These are phyloP conservation scores for Zygnema cylindricum DNA, from an alignment of 139 green algal genomes.

Conservation along the genomic window DNA sequence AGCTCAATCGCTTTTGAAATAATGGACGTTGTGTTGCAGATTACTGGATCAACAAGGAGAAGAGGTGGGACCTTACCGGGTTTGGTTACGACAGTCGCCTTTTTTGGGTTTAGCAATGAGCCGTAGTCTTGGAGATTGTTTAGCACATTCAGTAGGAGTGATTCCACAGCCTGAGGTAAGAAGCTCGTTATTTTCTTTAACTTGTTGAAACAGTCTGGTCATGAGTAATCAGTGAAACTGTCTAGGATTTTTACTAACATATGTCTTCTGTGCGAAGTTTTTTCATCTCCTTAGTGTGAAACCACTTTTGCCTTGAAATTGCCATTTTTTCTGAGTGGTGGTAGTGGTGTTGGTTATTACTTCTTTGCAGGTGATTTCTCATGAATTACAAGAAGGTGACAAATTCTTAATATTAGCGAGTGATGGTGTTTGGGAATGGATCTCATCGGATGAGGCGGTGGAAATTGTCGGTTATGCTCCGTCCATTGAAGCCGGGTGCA, in stretches of 20 bases:
- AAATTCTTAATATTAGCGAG: constrained; percentile 84
- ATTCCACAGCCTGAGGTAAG: constrained; percentile 63
- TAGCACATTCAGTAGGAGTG: constrained; percentile 70
- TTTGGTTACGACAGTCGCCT: constrained; percentile 66
- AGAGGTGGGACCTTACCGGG: constrained; percentile 65
- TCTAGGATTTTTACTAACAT: not conserved
- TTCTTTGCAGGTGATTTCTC: constrained; percentile 31
- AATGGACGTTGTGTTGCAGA: too few species aligned
- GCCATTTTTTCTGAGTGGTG: too few species aligned
- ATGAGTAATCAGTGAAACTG: not conserved
- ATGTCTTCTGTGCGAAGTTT: not conserved
- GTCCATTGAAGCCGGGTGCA: constrained; percentile 26
- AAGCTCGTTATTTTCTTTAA: too few species aligned
- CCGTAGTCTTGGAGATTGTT: constrained; percentile 69
- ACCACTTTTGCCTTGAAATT: too few species aligned
- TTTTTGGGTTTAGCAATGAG: constrained; percentile 69
- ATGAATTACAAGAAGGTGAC: constrained; percentile 64
- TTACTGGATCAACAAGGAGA: constrained; percentile 53
- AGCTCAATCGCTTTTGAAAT: too few species aligned
- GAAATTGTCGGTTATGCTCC: constrained; percentile 3
- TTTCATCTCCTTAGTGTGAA: too few species aligned
- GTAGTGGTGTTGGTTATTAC: too few species aligned
- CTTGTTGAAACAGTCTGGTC: too few species aligned
- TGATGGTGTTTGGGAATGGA: constrained; percentile 88
- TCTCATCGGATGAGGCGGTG: constrained; percentile 79